Evolutionary conservation across 2,329 filamentous ascomycete genomes (phyloP), one percentile per base, ranked within the genome.

Genomic region (Zelopaecilomyces penicillatus): DNA sequence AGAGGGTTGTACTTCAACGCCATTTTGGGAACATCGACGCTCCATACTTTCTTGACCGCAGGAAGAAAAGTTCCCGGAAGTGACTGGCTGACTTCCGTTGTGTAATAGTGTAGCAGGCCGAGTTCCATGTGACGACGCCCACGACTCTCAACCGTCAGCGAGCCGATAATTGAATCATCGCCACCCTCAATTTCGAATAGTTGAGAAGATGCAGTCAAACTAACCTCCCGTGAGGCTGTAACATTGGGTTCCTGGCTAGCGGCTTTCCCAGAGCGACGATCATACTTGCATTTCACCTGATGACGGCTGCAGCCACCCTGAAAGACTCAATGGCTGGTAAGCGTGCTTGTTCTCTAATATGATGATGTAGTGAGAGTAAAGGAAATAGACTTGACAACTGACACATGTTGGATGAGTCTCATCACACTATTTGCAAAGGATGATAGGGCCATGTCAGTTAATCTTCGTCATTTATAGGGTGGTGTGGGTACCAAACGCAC

Each of bases 1-100:
- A 59, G 46, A 19, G 55, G 49, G 32, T 57, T 51, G 30, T 56
- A 51, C 19, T 48, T 42, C 9, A 54, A 31, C 4, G 54, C 55
- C 6, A 58, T 36, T 11, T 32, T 47, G 3, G 54, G 53, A 1
- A 56, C 50, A 10, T 52, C 39, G 19, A 49, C 31, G 9, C 43
- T 39, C 56, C 56, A 58, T 11, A 46, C 51, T 5, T 49, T 34
- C 6, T 41, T 44, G 8, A 55, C 26, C n/a, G 46, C 34, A 12
- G 52, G 50, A 3, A 53, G 45, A 5, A 56, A 31, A 2, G 54
- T 54, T 27, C 55, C 51, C 2, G 55, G 46, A 3, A 57, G 35
- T 3, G 54, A 53, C 19, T 31, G 43, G n/a, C 45, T 47, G 2
- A 54, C 50, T 5, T 50, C 37, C 5, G 49, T 40, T 2, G 46